phyloP scores from a whole-genome alignment of 2,329 filamentous ascomycete species.

The Penicillium sp. region DNA sequence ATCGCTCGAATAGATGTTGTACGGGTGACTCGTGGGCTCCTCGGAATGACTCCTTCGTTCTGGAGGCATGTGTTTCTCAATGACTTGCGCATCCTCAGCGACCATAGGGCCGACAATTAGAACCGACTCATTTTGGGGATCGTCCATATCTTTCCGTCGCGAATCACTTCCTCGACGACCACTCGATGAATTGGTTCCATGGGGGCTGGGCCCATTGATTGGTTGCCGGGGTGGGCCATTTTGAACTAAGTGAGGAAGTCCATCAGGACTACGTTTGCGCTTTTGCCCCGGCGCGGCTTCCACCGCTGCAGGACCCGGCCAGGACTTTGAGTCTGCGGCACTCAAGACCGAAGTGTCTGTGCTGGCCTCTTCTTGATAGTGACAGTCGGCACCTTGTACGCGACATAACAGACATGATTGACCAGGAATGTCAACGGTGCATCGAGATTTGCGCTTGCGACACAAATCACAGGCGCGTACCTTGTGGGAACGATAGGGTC shows the following conservation, averaged over 20 bases:
- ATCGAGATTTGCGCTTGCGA: conserved; percentile 61
- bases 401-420: conserved; percentile 58
- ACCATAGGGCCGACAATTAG: conserved; percentile 62
- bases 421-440: conserved; percentile 56
- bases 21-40: conserved; percentile 46
- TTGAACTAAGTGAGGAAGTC: conserved; percentile 21
- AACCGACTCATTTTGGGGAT: conserved; percentile 44
- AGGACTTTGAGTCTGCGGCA: conserved; percentile 29
- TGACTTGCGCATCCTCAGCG: conserved; percentile 60
- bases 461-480: conserved; percentile 61
- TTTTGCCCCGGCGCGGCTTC: conserved; percentile 35
- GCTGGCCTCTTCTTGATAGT: conserved; percentile 49
- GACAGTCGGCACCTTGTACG: conserved; percentile 58
- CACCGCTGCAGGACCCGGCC: conserved; percentile 27
- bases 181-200: conserved; percentile 24
- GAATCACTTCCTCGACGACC: conserved; percentile 32
- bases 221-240: conserved; percentile 19
- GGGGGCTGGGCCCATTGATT: conserved; percentile 27
- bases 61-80: conserved; percentile 58
- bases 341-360: conserved; percentile 28
- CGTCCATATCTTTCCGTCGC: conserved; percentile 34
- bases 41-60: conserved; percentile 40
- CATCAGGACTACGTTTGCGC: conserved; percentile 38
- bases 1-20: conserved; percentile 53
- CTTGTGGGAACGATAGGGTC: conserved; percentile 63